These are phyloP conservation scores for Hypoxylon perforatum DNA, from an alignment of 495 filamentous ascomycete species.

Conservation along the genomic window DNA sequence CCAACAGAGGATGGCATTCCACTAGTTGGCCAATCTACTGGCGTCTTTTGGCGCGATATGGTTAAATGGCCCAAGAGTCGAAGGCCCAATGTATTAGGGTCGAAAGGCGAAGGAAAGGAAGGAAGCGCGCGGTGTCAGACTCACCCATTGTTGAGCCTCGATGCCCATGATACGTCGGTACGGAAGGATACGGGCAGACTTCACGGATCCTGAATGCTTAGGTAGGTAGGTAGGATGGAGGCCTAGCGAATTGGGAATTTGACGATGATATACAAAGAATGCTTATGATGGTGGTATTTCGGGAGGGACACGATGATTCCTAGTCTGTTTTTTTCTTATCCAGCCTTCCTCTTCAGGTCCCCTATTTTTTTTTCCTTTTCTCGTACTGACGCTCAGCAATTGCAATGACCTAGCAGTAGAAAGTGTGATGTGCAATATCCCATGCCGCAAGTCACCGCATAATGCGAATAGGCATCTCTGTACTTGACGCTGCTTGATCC, in stretches of 20 bases:
- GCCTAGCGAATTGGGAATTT: constrained; percentile 3
- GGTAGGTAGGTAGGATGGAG: constrained; percentile 8
- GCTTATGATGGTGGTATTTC: constrained; percentile 22
- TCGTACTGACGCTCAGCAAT: constrained; percentile 15
- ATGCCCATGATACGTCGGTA: constrained; percentile 45
- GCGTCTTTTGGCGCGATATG: not conserved
- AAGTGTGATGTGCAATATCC: constrained; percentile 39
- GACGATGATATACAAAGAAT: not conserved
- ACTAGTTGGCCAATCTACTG: not conserved
- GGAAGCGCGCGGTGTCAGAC: constrained; percentile 21
- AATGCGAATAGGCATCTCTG: constrained; percentile 29
- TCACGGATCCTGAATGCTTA: constrained; percentile 20
- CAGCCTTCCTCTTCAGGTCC: constrained; percentile 29
- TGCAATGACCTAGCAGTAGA: constrained; percentile 3
- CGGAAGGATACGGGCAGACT: constrained; percentile 16
- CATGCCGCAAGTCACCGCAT: constrained; percentile 38
- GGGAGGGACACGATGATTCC: constrained; percentile 18
- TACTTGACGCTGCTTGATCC: constrained; percentile 24
- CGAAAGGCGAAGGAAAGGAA: not conserved
- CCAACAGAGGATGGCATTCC: not conserved
- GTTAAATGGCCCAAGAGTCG: not conserved
- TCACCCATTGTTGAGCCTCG: constrained; percentile 47
- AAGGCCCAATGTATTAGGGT: too few species aligned
- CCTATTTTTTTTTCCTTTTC: constrained; percentile 25
- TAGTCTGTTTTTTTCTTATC: constrained; percentile 15